Evolutionary conservation across 2,329 filamentous ascomycete genomes (phyloP), one percentile per base, ranked within the genome.

Genomic region (Colletotrichum filicis): DNA sequence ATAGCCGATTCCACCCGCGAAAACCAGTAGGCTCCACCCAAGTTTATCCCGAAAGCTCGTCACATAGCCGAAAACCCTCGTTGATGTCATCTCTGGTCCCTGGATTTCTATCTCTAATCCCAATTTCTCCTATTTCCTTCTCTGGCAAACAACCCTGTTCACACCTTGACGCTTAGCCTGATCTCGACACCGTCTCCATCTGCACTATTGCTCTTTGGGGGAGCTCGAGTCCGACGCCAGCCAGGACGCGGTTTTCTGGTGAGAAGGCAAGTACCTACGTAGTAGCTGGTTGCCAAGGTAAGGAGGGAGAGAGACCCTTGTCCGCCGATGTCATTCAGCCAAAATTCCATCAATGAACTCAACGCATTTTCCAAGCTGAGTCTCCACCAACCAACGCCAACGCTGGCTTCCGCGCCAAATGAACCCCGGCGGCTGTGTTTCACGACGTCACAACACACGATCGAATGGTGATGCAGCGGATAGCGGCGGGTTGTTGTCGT

Each of bases 41-140:
- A 42, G 30, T 56, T 56, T 28, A 30, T 72, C 59, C 69, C 69
- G 69, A 72, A 46, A 61, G 30, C 46, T 73, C 60, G 70, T 70
- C 30, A 56, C 70, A 69, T 72, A 73, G 66, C 70, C 70, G 70
- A 73, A 69, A 73, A 73, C 70, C 70, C 70, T 73, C 70, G 70
- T 73, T 73, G 70, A 73, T 73, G 66, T 70, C 66, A 73, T 70
- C 37, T 71, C 60, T 35, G 55, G 60, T 64, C 55, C 60, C 70
- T 58, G 35, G 19, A 55, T 61, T 56, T 49, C 58, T 49, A 30
- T 37, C n/a, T 49, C 26, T 12, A 26, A 12, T 46, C 32, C 55
- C 35, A 67, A 52, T 60, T 67, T 52, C 57, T 26, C 49, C 24
- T 35, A 28, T 30, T 46, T 35, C 16, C 56, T 42, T 26, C 49